Evolutionary conservation across 257 asterid species (phyloP).

Genomic region (Linderniella brevidens): DNA sequence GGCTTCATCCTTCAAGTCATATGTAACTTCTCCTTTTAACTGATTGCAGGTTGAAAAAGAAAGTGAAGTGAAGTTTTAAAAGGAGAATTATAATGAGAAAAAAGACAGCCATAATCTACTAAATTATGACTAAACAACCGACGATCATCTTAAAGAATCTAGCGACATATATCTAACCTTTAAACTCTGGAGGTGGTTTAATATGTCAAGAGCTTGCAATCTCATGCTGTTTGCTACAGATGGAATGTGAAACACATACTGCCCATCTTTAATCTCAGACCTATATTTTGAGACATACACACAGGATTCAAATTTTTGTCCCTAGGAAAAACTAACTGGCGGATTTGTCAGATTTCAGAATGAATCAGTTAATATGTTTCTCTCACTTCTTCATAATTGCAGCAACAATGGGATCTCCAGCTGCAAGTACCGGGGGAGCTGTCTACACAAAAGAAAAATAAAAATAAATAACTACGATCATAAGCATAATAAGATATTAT

Average conservation of each 20-base stretch:
- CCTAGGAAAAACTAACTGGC: no score
- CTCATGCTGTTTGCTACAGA: conserved; percentile 49
- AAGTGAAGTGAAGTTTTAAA: background rate
- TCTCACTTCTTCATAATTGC: conserved; percentile 72
- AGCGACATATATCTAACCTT: conserved; percentile 38
- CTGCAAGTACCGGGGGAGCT: conserved; percentile 57
- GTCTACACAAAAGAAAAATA: conserved; percentile 38
- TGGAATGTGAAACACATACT: conserved; percentile 69
- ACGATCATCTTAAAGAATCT: no score
- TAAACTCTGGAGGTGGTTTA: conserved; percentile 53
- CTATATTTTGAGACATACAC: conserved; percentile 25
- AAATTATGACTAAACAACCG: background rate
- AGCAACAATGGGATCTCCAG: conserved; percentile 47
- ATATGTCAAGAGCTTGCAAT: conserved; percentile 40
- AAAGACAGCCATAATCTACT: background rate
- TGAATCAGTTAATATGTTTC: conserved; percentile 4
- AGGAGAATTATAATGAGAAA: background rate
- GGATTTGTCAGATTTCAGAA: conserved; percentile 2
- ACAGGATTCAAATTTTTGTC: conserved; percentile 1
- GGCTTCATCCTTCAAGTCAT: conserved; percentile 88
- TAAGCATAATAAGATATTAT: background rate
- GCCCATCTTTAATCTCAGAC: conserved; percentile 86
- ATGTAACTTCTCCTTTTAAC: conserved; percentile 78
- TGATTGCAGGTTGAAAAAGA: conserved; percentile 16
- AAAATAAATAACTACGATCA: conserved; percentile 12